Evolutionary conservation across 164 flowering plant species (phyloP).

Genomic region (Akebia trifoliata): DNA sequence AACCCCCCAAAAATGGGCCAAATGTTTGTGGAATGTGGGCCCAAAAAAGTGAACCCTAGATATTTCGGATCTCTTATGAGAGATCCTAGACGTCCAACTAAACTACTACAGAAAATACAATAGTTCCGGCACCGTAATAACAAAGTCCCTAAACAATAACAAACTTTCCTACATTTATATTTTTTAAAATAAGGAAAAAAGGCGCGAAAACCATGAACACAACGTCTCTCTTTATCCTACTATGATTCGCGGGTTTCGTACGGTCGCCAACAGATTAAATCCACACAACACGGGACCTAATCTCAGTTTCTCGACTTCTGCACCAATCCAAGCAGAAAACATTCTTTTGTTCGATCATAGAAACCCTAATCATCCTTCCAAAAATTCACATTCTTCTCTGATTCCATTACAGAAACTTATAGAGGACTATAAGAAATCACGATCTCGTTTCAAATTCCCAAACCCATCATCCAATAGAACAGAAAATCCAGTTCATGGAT

Average conservation of each 20-base stretch:
- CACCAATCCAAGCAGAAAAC: slow-evolving; percentile 1
- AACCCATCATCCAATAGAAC: background rate
- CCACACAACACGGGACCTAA: background rate
- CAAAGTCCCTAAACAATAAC: no score
- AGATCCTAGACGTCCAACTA: no score
- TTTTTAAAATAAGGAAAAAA: no score
- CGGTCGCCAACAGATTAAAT: background rate
- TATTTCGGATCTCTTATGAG: no score
- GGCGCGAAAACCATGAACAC: slow-evolving; percentile 6
- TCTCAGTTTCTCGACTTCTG: background rate
- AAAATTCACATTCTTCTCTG: background rate
- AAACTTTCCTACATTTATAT: no score
- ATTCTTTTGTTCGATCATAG: background rate
- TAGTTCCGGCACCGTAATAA: no score
- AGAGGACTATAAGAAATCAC: background rate
- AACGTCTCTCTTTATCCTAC: background rate
- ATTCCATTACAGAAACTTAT: slow-evolving; percentile 9
- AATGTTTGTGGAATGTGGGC: no score
- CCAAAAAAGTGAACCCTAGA: no score
- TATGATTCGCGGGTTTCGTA: slow-evolving; percentile 6
- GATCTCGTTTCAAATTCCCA: background rate
- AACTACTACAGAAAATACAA: no score
- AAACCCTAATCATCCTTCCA: background rate
- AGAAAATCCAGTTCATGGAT: background rate
- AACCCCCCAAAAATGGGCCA: no score